Evolutionary conservation across 495 filamentous ascomycete species (phyloP).

Genomic region (Neurospora terricola): DNA sequence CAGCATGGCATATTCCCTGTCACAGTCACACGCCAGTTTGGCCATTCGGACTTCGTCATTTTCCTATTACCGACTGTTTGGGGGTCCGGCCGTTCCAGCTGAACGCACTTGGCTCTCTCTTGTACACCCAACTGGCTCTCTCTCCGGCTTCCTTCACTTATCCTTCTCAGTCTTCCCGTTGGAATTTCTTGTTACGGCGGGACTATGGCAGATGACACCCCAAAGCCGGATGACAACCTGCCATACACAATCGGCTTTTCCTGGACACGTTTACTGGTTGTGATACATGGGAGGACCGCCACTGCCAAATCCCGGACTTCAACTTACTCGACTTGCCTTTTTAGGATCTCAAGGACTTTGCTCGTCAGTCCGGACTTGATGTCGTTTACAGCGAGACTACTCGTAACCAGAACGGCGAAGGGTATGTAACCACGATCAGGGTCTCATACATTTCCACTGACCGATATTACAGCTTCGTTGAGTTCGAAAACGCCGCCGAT

Average conservation of each 20-base stretch:
- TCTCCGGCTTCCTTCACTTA: not conserved
- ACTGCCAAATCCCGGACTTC: constrained; percentile 31
- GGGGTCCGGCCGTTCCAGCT: not conserved
- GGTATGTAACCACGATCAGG: constrained; percentile 47
- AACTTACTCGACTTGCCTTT: constrained; percentile 48
- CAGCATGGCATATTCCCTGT: not conserved
- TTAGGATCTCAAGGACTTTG: constrained; percentile 99
- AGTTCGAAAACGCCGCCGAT: constrained; percentile 89
- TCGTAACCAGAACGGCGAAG: constrained; percentile 85
- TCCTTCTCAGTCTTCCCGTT: constrained; percentile 13
- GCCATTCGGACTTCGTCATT: not conserved
- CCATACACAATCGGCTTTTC: constrained; percentile 21
- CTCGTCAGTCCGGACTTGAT: constrained; percentile 89
- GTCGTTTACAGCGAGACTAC: constrained; percentile 97
- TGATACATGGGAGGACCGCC: constrained; percentile 26
- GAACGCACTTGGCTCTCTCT: not conserved
- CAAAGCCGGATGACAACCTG: constrained; percentile 5
- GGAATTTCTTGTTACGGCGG: constrained; percentile 13
- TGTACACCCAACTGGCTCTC: not conserved
- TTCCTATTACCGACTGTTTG: not conserved
- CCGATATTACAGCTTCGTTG: constrained; percentile 64
- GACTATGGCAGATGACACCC: not conserved
- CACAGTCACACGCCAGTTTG: not conserved
- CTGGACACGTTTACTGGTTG: constrained; percentile 36
- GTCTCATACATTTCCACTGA: not conserved